A percentile compares a stretch with the other conserved stretches of the same genome.
Evolutionary conservation across 306 rosid genomes (phyloP).

Genomic region (Amphicarpaea edgeworthii): DNA sequence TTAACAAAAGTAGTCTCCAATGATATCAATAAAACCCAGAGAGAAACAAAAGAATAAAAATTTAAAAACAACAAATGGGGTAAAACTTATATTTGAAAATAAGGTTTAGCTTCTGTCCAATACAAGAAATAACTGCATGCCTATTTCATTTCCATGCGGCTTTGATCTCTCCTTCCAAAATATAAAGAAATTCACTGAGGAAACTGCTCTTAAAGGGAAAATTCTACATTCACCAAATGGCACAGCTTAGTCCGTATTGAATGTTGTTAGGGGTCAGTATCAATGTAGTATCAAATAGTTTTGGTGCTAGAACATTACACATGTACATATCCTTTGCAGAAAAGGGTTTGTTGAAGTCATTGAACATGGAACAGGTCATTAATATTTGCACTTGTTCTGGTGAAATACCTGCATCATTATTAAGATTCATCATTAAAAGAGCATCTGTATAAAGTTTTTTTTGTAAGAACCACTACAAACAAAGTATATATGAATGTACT

Average conservation of each 20-base stretch:
- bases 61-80: not conserved
- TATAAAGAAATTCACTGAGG: not conserved
- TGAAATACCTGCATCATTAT: no score
- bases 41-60: no score
- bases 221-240: not conserved
- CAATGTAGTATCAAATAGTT: no score
- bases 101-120: slow-evolving; percentile 5
- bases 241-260: not conserved
- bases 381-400: no score
- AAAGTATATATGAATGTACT: no score
- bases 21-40: slow-evolving; percentile 17
- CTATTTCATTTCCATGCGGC: not conserved
- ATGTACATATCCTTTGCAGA: not conserved
- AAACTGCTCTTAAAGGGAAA: not conserved
- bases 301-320: not conserved
- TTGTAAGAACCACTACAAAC: not conserved
- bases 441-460: not conserved
- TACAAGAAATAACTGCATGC: not conserved
- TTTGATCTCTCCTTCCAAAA: not conserved
- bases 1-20: not conserved
- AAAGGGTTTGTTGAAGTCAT: not conserved
- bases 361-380: no score
- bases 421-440: not conserved
- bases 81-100: slow-evolving; percentile 4
- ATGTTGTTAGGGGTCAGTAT: no score